Percentiles rank a stretch among this genome's conserved stretches.
These are phyloP conservation scores for Eimeria acervulina DNA, from an alignment of 169 alveolate genomes.

Conservation along the genomic window DNA sequence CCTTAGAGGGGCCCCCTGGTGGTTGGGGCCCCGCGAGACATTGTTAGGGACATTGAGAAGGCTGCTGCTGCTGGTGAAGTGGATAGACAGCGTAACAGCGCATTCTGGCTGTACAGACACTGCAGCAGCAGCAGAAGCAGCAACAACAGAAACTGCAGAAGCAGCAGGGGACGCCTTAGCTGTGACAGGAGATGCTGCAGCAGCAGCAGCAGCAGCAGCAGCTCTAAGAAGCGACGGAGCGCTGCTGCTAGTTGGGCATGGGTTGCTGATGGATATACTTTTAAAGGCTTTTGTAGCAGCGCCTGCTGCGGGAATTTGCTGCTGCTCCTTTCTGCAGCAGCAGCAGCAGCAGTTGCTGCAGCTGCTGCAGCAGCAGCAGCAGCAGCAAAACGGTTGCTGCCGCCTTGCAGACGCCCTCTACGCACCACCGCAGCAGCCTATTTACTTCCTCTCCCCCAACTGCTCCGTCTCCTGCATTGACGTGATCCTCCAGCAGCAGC, in stretches of 20 bases:
- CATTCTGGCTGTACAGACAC: neutral
- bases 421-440: constrained; percentile 31
- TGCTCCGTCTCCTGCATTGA: constrained; percentile 16
- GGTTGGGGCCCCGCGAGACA: constrained; percentile 48
- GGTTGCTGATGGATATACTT: constrained; percentile 18
- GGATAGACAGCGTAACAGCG: constrained; percentile 39
- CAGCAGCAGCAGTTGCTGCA: neutral
- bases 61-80: neutral
- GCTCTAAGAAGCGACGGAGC: constrained; percentile 41
- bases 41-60: neutral
- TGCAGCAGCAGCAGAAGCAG: constrained; percentile 15
- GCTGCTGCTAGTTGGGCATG: constrained; percentile 53
- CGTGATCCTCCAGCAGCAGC: constrained; percentile 28
- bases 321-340: constrained; percentile 22
- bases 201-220: constrained; percentile 17
- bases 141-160: too few species aligned
- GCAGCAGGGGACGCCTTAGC: too few species aligned
- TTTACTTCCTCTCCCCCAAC: neutral
- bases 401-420: neutral
- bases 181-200: neutral
- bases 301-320: constrained; percentile 37
- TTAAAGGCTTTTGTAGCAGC: constrained; percentile 12
- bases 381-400: constrained; percentile 27
- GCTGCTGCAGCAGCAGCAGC: neutral
- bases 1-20: constrained; percentile 52